Conservation (phyloP, 139 green algal genomes). For the Haematococcus lacustris region DNA sequence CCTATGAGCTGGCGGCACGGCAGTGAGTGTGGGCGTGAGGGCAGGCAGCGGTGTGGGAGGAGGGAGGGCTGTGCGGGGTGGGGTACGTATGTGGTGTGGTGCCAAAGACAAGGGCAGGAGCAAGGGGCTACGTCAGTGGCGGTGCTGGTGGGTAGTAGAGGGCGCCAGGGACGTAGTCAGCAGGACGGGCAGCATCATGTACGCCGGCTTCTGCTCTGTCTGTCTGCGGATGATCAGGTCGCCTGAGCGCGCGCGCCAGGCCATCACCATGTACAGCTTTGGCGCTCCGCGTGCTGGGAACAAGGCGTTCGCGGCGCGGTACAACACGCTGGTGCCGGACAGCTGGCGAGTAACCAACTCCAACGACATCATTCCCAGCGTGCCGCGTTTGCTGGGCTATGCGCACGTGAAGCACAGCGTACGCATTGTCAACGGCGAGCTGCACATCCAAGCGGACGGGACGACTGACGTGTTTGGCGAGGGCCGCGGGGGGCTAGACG, state of each 20-base stretch:
- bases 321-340: conserved; percentile 45
- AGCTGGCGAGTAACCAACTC: conserved; percentile 67
- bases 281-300: conserved; percentile 75
- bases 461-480: conserved; percentile 38
- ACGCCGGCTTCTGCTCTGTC: too few species aligned
- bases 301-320: conserved; percentile 52
- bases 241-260: conserved; percentile 6
- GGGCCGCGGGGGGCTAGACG: conserved; percentile 32
- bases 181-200: too few species aligned
- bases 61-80: too few species aligned
- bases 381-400: conserved; percentile 73
- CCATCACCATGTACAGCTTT: conserved; percentile 67
- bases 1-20: conserved; percentile 58
- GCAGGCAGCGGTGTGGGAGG: too few species aligned
- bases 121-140: too few species aligned
- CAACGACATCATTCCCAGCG: conserved; percentile 52
- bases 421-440: conserved; percentile 12
- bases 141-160: too few species aligned
- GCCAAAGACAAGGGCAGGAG: too few species aligned
- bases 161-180: too few species aligned
- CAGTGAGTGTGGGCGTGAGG: too few species aligned
- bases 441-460: conserved; percentile 11
- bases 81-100: too few species aligned
- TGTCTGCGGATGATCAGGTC: too few species aligned
- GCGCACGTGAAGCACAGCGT: conserved; percentile 53